A percentile compares a stretch with the other conserved stretches of the same genome.
Conservation (phyloP, 2,329 filamentous ascomycete genomes). For the Knufia fluminis region DNA sequence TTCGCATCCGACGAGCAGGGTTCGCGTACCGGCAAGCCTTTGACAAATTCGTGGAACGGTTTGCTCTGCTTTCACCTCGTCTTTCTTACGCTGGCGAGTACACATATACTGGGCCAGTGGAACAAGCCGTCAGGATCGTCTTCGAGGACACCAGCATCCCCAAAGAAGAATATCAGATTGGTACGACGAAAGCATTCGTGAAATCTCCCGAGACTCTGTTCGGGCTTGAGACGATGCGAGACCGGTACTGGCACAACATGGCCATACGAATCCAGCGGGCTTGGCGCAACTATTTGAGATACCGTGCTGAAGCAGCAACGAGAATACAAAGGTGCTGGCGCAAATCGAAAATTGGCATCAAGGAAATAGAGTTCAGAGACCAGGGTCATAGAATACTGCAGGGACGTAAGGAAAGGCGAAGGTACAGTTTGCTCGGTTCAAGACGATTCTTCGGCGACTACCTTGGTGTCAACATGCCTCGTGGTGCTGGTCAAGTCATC, state of each 20-base stretch:
- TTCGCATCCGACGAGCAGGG: constrained; percentile 88
- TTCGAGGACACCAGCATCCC: constrained; percentile 95
- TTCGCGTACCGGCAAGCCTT: constrained; percentile 97
- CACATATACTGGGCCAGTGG: constrained; percentile 82
- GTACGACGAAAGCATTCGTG: constrained; percentile 94
- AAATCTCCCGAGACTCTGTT: constrained; percentile 97
- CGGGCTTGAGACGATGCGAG: constrained; percentile 92
- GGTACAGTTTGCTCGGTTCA: constrained; percentile 85
- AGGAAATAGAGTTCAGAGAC: constrained; percentile 80
- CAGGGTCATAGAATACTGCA: constrained; percentile 74
- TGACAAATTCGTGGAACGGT: constrained; percentile 95
- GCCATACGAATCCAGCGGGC: constrained; percentile 93
- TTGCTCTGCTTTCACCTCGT: constrained; percentile 88
- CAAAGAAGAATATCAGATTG: constrained; percentile 91
- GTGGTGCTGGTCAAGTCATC: constrained; percentile 71
- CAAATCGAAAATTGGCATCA: constrained; percentile 80
- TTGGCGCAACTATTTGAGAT: constrained; percentile 92
- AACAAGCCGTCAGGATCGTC: constrained; percentile 83
- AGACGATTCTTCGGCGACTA: constrained; percentile 93
- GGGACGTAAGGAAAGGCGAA: constrained; percentile 79
- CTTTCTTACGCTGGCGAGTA: constrained; percentile 96
- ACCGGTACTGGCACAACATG: constrained; percentile 99
- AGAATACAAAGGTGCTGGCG: constrained; percentile 94
- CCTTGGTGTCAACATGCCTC: constrained; percentile 71
- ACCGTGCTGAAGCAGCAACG: constrained; percentile 83